Base-by-base conservation (phyloP, 129 eudicot genomes). In the Artemisia argyi region DNA sequence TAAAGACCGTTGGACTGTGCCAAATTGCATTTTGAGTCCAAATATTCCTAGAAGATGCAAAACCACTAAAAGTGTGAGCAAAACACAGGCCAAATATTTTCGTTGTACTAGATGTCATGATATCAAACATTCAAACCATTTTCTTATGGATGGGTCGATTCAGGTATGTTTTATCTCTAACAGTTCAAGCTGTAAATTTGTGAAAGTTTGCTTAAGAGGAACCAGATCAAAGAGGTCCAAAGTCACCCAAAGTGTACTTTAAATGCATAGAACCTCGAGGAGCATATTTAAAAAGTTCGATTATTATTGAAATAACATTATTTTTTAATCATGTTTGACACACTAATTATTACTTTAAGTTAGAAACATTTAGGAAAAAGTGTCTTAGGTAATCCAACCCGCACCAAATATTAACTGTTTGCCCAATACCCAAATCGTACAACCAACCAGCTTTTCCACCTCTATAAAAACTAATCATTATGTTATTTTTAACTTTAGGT, bases 401-500 rank as follows among this genome's bases (percentile, higher is more conserved):
- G 63, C 11, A 11, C 24, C 28, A 11, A 58, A 58, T 8, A 10
- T 3, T 58, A 3, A 18, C 32, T 13, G 7, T 9, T 6, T 57
- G n/a, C 20, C 63, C 63, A 1, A 20, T 58, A 10, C 24, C 28
- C 39, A 7, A 7, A 7, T 39, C 46, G 46, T 39, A 39, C 64
- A 58, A 24, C 42, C n/a, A 17, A 59, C 39, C 35, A 59, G 13
- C 1, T 59, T 59, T 59, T 11, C 42, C 35, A 1, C 7, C 42
- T 24, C 42, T 10, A 24, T 6, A 8, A 51, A 26, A 51, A 61
- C 15, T 39, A 50, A 49, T 49, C 39, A 12, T 14, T 52, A 39
- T 77, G 65, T 24, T 28, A 50, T 80, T 71, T 70, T 57, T 44
- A 24, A 50, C 22, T 15, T 52, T 83, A 94, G 98, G 82, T 87